Evolutionary conservation across 345 rosid species (phyloP), one percentile per base, ranked within the genome.

Genomic region (Isatis tinctoria): DNA sequence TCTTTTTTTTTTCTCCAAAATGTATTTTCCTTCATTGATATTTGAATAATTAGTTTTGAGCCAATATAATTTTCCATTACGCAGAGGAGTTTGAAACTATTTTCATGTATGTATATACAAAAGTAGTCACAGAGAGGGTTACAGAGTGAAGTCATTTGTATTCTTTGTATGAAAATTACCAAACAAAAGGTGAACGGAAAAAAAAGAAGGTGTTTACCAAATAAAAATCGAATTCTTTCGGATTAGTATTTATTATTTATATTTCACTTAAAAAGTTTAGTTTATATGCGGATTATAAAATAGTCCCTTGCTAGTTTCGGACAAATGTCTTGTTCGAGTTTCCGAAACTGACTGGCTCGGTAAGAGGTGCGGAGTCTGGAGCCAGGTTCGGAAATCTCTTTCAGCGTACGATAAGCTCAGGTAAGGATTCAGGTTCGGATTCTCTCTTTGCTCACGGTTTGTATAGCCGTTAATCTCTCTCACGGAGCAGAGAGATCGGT

Each of bases 401-500:
- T 61, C 47, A 33, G 30, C 56, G 10, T 32, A 13, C 69, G 75
- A 58, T 44, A 68, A 58, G 45, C 72, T 80, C 86, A 88, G 87
- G 84, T 83, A 80, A 62, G 85, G 86, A 74, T 41, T 80, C 86
- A 88, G 88, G 84, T 83, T 80, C 65, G 85, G 86, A 72, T 41
- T 68, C 47, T 26, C 47, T 71, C 62, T 44, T 10, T 48, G 8
- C 18, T 44, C 39, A 48, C 28, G 43, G 67, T 72, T 20, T 49
- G 80, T 57, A 51, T 80, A 79, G 84, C 84, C 85, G 84, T 81
- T 41, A 59, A 70, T 49, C 30, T 74, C 56, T 52, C 64, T 22
- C 33, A 60, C 18, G 2, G 41, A 63, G 68, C 22, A 47, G 32
- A 6, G 8, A 32, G 35, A 32, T 12, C 36, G 10, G 1, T 71